Evolutionary conservation across 257 asterid genomes (phyloP).

Genomic region (Solanum neorickii): DNA sequence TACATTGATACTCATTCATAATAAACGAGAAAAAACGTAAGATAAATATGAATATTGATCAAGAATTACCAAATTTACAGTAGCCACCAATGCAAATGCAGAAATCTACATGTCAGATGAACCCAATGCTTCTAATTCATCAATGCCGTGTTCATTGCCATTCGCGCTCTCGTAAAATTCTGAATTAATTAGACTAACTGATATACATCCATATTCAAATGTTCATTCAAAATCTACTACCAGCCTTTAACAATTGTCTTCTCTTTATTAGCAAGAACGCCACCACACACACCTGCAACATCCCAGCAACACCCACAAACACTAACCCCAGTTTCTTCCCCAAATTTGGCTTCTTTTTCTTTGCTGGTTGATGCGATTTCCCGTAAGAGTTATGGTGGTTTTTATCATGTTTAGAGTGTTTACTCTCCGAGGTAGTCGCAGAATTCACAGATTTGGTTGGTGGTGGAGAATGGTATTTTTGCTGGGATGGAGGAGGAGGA

Average conservation of each 20-base stretch:
- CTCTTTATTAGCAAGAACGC: slow-evolving; percentile 27
- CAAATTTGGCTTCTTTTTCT: slow-evolving; percentile 4
- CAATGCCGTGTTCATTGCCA: neutral
- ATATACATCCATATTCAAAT: neutral
- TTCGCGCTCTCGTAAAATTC: neutral
- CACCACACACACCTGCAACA: slow-evolving; percentile 29
- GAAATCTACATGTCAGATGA: slow-evolving; percentile 1
- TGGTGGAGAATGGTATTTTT: slow-evolving; percentile 1
- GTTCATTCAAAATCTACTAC: slow-evolving; percentile 1
- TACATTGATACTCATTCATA: neutral
- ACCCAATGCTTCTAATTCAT: slow-evolving; percentile 17
- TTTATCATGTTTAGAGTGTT: neutral
- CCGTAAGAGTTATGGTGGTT: neutral
- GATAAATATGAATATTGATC: slow-evolving; percentile 5
- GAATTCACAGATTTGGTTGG: slow-evolving; percentile 5
- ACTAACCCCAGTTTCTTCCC: slow-evolving; percentile 31
- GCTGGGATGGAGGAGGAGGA: slow-evolving; percentile 6
- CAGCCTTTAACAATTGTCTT: slow-evolving; percentile 17
- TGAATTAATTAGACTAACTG: neutral
- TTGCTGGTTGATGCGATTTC: neutral
- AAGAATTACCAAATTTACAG: slow-evolving; percentile 66
- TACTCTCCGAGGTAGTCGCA: neutral
- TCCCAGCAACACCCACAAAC: slow-evolving; percentile 20
- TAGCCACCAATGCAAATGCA: slow-evolving; percentile 23
- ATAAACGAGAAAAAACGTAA: neutral